Percentiles rank a stretch among this genome's conserved stretches.
These are phyloP conservation scores for Aristolochia fimbriata DNA, from an alignment of 164 flowering plant genomes.

Conservation along the genomic window DNA sequence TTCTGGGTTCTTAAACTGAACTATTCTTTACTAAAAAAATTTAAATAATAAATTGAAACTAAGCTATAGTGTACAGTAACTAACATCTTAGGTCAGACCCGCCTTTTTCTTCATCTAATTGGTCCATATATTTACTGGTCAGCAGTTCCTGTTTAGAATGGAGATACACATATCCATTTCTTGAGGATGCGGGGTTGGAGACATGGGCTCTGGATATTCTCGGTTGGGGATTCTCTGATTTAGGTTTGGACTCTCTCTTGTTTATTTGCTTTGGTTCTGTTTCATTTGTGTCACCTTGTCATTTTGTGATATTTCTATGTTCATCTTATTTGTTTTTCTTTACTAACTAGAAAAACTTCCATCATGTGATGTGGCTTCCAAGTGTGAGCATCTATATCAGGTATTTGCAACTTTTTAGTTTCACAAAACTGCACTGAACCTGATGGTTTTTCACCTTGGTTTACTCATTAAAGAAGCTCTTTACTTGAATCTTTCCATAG, in stretches of 20 bases:
- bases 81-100: background rate
- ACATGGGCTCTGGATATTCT: constrained; percentile 91
- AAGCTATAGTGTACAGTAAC: background rate
- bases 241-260: constrained; percentile 37
- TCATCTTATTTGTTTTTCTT: constrained; percentile 1
- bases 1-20: background rate
- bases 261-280: background rate
- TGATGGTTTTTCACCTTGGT: too few species aligned
- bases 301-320: background rate
- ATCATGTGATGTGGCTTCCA: constrained; percentile 62
- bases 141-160: constrained; percentile 93
- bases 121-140: constrained; percentile 1
- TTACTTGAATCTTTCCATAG: too few species aligned
- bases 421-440: background rate
- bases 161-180: constrained; percentile 78
- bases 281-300: background rate
- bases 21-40: background rate
- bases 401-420: constrained; percentile 22
- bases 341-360: constrained; percentile 48
- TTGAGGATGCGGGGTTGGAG: constrained; percentile 88
- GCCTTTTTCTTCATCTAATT: background rate
- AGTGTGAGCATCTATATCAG: constrained; percentile 90
- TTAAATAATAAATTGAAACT: background rate
- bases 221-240: constrained; percentile 97
- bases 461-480: too few species aligned